Base-by-base conservation (phyloP, 352 stramenopile genomes). In the Globisporangium recalcitrans region DNA sequence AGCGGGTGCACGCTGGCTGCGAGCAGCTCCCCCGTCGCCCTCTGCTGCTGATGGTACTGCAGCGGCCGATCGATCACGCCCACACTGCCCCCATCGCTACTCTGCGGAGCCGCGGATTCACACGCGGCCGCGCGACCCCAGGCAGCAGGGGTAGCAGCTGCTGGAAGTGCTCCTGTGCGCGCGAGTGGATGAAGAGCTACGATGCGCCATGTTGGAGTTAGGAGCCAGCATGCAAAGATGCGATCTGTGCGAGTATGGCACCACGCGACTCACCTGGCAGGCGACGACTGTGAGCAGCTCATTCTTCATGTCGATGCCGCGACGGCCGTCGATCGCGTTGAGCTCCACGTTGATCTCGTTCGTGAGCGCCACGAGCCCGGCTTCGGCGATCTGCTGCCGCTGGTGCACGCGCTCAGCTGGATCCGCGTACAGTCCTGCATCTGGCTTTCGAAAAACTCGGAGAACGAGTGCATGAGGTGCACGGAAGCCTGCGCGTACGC, bases 251-350 rank as follows among this genome's bases (percentile, higher is more conserved):
- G 8, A 26, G 27, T 19, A 24, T 10, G 19, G n/a, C n/a, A 14
- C 8, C 14, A 38, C 9, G 11, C 19, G 1, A 11, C 19, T 4
- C 16, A 82, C 79, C 64, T 91, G 78, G n/a, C 81, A 74, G 1
- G 84, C 84, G 10, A 91, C 74, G 42, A 93, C 72, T 0, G 81
- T 85, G 47, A 91, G 79, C 36, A 93, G 70, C 53, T 93, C 81
- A 67, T 93, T 91, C 67, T 86, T 87, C 58, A 93, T 78, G 58
- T 88, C 79, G 24, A 74, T 65, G 54, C 82, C 72, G 31, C 84
- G 79, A 34, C 78, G 78, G 42, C 69, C 57, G 36, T 93, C 80
- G 10, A 93, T 70, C 3, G 73, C 75, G 49, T 76, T 85, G 56
- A 93, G 71, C 54, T 89, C 80, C 16, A 52, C 58, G 61, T 93